Evolutionary conservation across 2,329 filamentous ascomycete species (phyloP), one percentile per base, ranked within the genome.

Genomic region (Trichoderma arundinaceum): DNA sequence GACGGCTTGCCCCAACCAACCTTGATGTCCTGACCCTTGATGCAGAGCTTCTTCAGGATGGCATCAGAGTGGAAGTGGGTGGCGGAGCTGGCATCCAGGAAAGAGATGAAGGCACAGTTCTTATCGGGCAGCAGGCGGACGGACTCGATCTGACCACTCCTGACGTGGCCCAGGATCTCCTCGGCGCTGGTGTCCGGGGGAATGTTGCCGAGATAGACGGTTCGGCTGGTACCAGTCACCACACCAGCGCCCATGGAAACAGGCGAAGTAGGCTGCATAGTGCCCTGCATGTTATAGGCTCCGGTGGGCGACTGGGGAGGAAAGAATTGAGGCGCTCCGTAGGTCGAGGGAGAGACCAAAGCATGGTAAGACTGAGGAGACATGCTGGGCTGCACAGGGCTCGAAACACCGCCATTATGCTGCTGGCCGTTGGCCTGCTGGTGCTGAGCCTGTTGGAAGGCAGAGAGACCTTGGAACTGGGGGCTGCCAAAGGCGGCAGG

Each of bases 41-140:
- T 96, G 73, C 94, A 94, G 76, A 99, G 88, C 85, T 98, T 99
- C 85, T 99, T 99, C 86, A 99, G 87, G 80, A 99, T 99, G 72
- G 95, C 95, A 84, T 99, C 95, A 19, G 95, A 99, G 83, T 99
- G 95, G 82, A 99, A 99, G 78, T 99, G 95, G 22, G 94, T 98
- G 65, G 95, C 95, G 35, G 95, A 97, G 81, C 94, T 97, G 73
- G 94, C 93, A 75, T 99, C 95, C 70, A 99, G 84, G 83, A 99
- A 99, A 7, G 95, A 99, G 77, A 99, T 98, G 84, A 99, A 99
- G 66, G 95, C 95, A 76, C 95, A 99, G 85, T 98, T 99, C 92
- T 98, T 99, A 81, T 99, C 95, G 28, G 94, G 92, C 64, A 99
- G 84, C 70, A 99, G 86, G 72, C 95, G 91, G 61, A 99, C 95